phyloP scores from a whole-genome alignment of 2,329 filamentous ascomycete genomes.

The Metarhizium rileyi region DNA sequence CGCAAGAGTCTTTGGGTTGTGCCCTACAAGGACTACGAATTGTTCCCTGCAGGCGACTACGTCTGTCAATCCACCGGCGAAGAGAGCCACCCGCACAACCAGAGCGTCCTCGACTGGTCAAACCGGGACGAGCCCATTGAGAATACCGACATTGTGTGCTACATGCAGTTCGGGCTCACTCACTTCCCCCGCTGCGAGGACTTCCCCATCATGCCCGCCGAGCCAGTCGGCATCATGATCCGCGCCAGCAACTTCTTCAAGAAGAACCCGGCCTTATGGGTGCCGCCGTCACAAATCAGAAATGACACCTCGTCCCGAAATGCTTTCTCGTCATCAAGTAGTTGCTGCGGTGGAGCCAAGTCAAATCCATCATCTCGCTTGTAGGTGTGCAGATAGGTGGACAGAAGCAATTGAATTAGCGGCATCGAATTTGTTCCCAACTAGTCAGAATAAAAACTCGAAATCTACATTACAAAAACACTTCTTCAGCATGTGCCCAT shows the following conservation, averaged over 20 bases:
- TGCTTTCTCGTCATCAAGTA: constrained; percentile 7
- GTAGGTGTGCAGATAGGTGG: too few relatives aligned
- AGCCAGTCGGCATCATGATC: constrained; percentile 39
- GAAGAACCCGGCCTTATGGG: constrained; percentile 40
- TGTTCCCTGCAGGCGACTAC: constrained; percentile 32
- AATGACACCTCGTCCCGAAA: constrained; percentile 19
- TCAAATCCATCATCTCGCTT: constrained; percentile 10
- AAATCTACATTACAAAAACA: too few relatives aligned
- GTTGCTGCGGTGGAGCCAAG: constrained; percentile 8
- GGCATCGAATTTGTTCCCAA: too few relatives aligned
- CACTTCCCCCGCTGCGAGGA: constrained; percentile 55
- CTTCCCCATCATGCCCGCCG: constrained; percentile 59
- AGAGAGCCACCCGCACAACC: constrained; percentile 14
- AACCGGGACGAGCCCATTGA: constrained; percentile 37
- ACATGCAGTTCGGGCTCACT: constrained; percentile 43
- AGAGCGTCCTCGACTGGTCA: constrained; percentile 35
- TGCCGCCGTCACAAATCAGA: constrained; percentile 30
- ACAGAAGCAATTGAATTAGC: too few relatives aligned
- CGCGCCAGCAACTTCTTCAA: constrained; percentile 44
- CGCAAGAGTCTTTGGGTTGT: constrained; percentile 34
- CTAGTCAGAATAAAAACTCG: too few relatives aligned
- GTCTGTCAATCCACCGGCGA: constrained; percentile 36
- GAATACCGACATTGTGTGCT: constrained; percentile 42
- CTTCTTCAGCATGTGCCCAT: too few relatives aligned
- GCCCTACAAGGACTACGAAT: constrained; percentile 30